phyloP scores from a whole-genome alignment of 257 asterid genomes.

The Nicotiana otophora region DNA sequence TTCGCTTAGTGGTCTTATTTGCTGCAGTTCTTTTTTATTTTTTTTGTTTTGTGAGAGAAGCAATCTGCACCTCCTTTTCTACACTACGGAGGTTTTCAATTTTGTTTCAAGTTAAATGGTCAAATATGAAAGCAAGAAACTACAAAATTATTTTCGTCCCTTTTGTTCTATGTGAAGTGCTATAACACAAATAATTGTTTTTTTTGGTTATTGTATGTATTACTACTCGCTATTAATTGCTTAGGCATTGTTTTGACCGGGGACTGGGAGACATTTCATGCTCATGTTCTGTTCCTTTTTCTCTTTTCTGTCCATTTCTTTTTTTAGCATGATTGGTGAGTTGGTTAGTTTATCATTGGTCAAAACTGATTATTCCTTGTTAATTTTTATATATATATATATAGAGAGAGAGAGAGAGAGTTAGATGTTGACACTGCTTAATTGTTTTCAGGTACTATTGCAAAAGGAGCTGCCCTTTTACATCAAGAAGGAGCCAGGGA shows the following conservation, averaged over 20 bases:
- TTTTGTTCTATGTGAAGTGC: not conserved
- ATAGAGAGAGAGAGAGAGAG: not conserved
- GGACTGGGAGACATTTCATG: not conserved
- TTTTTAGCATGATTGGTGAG: not conserved
- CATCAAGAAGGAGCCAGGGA: constrained; percentile 99
- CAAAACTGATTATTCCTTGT: constrained; percentile 3
- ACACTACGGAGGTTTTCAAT: not conserved
- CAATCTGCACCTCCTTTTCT: not conserved
- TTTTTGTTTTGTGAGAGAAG: not conserved
- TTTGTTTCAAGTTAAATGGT: not conserved
- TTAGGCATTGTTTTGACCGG: not conserved
- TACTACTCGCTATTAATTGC: not conserved
- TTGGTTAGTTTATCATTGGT: not conserved
- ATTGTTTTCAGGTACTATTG: constrained; percentile 64
- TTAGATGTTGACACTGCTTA: constrained; percentile 13
- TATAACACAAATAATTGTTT: not conserved
- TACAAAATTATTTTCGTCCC: not conserved
- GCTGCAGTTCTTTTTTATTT: not conserved
- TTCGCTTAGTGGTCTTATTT: not conserved
- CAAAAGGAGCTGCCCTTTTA: constrained; percentile 85
- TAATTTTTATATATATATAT: not conserved
- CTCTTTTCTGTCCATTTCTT: not conserved
- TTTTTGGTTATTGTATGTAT: not conserved
- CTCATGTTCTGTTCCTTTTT: not conserved
- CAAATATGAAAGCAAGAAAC: not conserved